phyloP scores from a whole-genome alignment of 2,329 filamentous ascomycete genomes.

The Verticillium alfalfae region DNA sequence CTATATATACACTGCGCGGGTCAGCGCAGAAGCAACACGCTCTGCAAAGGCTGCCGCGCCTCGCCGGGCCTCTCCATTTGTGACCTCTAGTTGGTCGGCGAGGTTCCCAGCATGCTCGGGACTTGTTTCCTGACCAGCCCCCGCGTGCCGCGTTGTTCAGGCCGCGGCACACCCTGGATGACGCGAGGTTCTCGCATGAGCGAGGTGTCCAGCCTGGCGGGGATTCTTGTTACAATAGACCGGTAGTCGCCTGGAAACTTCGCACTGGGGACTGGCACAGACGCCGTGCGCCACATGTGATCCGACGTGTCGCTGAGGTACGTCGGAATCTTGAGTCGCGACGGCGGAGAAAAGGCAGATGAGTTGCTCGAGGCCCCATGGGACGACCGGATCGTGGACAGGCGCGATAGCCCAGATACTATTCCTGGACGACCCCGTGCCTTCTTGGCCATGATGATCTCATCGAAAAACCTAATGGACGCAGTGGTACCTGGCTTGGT shows the following conservation, averaged over 20 bases:
- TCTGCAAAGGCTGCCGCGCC: not conserved
- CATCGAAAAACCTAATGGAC: constrained; percentile 71
- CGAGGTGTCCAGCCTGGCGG: constrained; percentile 75
- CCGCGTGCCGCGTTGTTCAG: constrained; percentile 43
- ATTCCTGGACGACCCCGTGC: constrained; percentile 60
- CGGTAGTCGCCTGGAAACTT: constrained; percentile 61
- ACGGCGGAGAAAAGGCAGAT: constrained; percentile 27
- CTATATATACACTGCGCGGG: not conserved
- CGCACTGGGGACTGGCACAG: constrained; percentile 53
- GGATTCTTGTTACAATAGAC: constrained; percentile 58
- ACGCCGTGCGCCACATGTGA: constrained; percentile 71
- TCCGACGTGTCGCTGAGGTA: constrained; percentile 71
- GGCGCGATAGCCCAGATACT: constrained; percentile 57
- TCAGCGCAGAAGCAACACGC: not conserved
- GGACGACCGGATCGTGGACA: constrained; percentile 54
- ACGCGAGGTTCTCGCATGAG: constrained; percentile 90
- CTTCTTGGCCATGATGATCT: constrained; percentile 76
- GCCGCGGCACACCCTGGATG: constrained; percentile 78
- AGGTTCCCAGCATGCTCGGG: constrained; percentile 38
- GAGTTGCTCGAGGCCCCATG: constrained; percentile 41
- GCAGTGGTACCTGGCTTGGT: constrained; percentile 56
- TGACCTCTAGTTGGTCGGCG: constrained; percentile 17
- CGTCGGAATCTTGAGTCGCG: constrained; percentile 37
- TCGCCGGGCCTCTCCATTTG: not conserved
- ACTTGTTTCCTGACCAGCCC: constrained; percentile 53